Evolutionary conservation across 306 rosid species (phyloP).

Genomic region (Vigna nakashimae): DNA sequence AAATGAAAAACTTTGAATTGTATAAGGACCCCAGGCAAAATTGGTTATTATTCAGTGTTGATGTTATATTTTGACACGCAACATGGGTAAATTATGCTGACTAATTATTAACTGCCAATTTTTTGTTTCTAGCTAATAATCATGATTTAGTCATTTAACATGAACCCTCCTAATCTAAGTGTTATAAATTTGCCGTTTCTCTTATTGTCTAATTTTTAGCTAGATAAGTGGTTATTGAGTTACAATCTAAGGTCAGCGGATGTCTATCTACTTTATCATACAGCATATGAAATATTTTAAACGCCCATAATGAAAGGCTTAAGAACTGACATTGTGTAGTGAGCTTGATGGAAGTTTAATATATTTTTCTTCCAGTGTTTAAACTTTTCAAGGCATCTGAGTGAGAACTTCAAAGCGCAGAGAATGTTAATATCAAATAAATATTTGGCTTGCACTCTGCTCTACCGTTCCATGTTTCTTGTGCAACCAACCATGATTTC

Average conservation of each 20-base stretch:
- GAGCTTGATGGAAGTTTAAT: background rate
- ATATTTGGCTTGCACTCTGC: background rate
- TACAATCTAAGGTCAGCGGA: constrained; percentile 2
- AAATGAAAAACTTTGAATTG: background rate
- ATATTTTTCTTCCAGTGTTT: constrained; percentile 11
- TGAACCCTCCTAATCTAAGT: background rate
- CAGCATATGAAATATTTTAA: constrained; percentile 9
- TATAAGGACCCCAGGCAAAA: background rate
- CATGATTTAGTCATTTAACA: constrained; percentile 24
- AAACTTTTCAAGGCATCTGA: constrained; percentile 22
- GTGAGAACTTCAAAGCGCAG: constrained; percentile 10
- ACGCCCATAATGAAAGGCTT: background rate
- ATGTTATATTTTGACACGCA: constrained; percentile 13
- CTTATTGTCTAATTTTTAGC: constrained; percentile 9
- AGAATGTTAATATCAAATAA: constrained; percentile 19
- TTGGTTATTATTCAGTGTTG: background rate
- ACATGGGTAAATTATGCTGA: constrained; percentile 5
- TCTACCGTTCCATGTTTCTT: background rate
- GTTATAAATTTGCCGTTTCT: constrained; percentile 26
- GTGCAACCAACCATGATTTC: constrained; percentile 14
- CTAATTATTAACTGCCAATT: background rate
- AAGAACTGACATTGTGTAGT: constrained; percentile 1
- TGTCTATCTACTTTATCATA: constrained; percentile 8
- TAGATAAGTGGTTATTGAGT: constrained; percentile 24
- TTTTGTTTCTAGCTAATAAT: constrained; percentile 31